phyloP scores from a whole-genome alignment of 2,329 filamentous ascomycete genomes.

The Colletotrichum nymphaeae region DNA sequence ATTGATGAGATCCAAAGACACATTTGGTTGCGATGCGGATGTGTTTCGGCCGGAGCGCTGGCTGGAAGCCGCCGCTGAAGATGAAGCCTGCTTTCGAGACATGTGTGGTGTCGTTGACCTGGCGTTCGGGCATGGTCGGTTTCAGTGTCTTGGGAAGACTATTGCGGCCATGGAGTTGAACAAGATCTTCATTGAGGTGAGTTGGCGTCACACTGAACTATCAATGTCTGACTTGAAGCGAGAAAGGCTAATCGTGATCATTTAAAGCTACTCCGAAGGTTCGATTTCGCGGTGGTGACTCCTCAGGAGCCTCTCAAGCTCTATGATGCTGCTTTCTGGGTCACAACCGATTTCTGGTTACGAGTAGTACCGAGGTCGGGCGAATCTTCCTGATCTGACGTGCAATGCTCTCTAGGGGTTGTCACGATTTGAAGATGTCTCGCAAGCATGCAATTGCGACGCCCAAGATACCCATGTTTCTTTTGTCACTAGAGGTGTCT shows the following conservation, averaged over 20 bases:
- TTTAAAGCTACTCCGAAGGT: constrained; percentile 41
- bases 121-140: constrained; percentile 55
- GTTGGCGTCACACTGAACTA: not conserved
- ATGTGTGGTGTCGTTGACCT: constrained; percentile 53
- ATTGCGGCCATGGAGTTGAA: constrained; percentile 57
- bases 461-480: not conserved
- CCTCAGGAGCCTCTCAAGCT: constrained; percentile 36
- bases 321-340: constrained; percentile 37
- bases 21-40: constrained; percentile 59
- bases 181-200: constrained; percentile 56
- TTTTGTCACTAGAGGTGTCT: too few relatives aligned
- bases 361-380: constrained; percentile 31
- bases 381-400: not conserved
- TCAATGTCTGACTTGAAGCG: not conserved
- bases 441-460: not conserved
- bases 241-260: constrained; percentile 9
- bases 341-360: constrained; percentile 39
- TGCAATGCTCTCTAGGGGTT: not conserved
- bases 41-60: constrained; percentile 61
- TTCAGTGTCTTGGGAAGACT: constrained; percentile 57
- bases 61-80: constrained; percentile 51
- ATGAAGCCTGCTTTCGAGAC: constrained; percentile 41
- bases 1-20: constrained; percentile 47
- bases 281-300: constrained; percentile 38
- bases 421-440: not conserved